These are phyloP conservation scores for Cladorrhinum samala DNA, from an alignment of 495 filamentous ascomycete genomes.

Conservation along the genomic window DNA sequence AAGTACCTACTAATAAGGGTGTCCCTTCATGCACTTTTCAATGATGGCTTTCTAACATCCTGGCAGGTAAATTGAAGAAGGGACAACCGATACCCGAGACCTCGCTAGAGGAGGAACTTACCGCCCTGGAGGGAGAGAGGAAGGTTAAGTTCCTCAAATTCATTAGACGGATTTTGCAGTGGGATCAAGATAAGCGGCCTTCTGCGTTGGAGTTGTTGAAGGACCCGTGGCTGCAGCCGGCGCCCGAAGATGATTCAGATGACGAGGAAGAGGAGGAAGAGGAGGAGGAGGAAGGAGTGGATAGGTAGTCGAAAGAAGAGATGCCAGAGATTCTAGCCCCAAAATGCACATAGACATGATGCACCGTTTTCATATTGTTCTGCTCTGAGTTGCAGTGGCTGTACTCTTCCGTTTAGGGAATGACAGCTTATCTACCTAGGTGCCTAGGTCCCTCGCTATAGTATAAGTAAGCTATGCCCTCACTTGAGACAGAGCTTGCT, in stretches of 20 bases:
- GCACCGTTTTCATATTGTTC: too few species aligned
- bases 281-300: neutral
- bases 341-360: too few species aligned
- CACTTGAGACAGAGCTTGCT: neutral
- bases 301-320: too few species aligned
- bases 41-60: neutral
- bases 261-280: neutral
- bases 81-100: neutral
- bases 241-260: neutral
- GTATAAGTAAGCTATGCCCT: too few species aligned
- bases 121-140: neutral
- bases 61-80: conserved; percentile 1
- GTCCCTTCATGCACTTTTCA: neutral
- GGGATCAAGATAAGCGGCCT: neutral
- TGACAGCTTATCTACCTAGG: too few species aligned
- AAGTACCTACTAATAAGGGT: too few species aligned
- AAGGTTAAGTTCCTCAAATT: neutral
- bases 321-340: too few species aligned
- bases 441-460: too few species aligned
- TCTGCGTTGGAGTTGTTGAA: neutral
- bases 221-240: neutral
- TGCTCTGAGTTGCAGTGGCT: too few species aligned
- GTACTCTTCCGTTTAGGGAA: too few species aligned
- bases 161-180: neutral
- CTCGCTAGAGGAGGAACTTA: neutral